phyloP scores from a whole-genome alignment of 1,284 basidiomycete species.

The Ceratobasidium sp. region DNA sequence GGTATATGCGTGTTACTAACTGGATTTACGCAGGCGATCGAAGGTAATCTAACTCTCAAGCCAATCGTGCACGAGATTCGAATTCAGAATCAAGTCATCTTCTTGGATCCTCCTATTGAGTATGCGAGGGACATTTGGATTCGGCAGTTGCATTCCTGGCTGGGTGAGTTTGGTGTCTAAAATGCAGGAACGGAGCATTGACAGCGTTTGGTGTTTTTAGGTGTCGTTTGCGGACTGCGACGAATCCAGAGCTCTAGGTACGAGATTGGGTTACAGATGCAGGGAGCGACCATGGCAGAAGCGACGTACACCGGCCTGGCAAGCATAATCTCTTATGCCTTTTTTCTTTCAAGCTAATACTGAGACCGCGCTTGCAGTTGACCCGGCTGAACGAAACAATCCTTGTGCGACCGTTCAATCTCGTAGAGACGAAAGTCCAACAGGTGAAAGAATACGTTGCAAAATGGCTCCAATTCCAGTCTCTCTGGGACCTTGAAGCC shows the following conservation, averaged over 20 bases:
- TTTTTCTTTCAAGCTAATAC: not conserved
- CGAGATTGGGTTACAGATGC: conserved; percentile 93
- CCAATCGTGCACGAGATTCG: conserved; percentile 93
- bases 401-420: conserved; percentile 82
- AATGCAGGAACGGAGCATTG: not conserved
- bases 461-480: conserved; percentile 99
- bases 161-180: conserved; percentile 63
- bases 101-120: conserved; percentile 97
- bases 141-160: conserved; percentile 88
- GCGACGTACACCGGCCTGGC: conserved; percentile 86
- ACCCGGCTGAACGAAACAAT: conserved; percentile 78
- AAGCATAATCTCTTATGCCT: conserved; percentile 49
- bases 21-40: conserved; percentile 55
- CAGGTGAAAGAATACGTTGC: conserved; percentile 90
- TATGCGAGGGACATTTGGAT: conserved; percentile 93
- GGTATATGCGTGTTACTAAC: conserved; percentile 24
- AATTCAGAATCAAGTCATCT: conserved; percentile 99
- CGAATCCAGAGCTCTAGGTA: conserved; percentile 95
- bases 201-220: conserved; percentile 53
- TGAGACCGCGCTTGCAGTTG: conserved; percentile 61
- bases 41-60: conserved; percentile 76
- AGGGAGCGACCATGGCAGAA: conserved; percentile 67
- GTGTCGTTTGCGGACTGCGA: conserved; percentile 87
- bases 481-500: conserved; percentile 96
- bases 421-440: conserved; percentile 90